Evolutionary conservation across 2,329 filamentous ascomycete species (phyloP).

Genomic region (Teratosphaeria pseudoeucalypti): DNA sequence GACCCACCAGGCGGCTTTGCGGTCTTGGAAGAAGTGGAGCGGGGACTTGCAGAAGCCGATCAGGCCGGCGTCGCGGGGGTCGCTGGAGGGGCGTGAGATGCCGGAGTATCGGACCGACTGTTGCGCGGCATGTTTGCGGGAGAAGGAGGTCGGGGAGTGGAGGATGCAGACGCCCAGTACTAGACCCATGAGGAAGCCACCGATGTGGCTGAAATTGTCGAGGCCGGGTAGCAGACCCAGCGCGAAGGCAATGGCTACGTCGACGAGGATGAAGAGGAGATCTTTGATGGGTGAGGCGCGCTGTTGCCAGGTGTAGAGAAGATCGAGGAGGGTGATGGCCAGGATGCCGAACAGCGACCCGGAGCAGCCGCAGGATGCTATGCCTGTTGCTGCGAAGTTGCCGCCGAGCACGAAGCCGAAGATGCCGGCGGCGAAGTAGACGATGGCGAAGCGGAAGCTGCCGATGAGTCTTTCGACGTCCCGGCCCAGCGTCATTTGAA

Average conservation of each 20-base stretch:
- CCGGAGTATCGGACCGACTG: constrained; percentile 11
- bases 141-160: constrained; percentile 65
- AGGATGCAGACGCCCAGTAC: constrained; percentile 77
- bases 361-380: constrained; percentile 76
- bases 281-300: constrained; percentile 69
- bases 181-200: constrained; percentile 86
- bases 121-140: constrained; percentile 9
- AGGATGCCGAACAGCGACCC: constrained; percentile 87
- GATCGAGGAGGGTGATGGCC: constrained; percentile 75
- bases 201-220: constrained; percentile 96
- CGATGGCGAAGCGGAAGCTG: constrained; percentile 73
- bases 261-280: constrained; percentile 74
- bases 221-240: constrained; percentile 83
- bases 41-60: constrained; percentile 39
- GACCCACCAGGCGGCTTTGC: constrained; percentile 90
- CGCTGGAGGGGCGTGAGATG: constrained; percentile 4
- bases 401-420: constrained; percentile 93
- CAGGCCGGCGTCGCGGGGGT: constrained; percentile 19
- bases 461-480: constrained; percentile 93
- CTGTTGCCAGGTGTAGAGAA: constrained; percentile 85
- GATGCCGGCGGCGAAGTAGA: constrained; percentile 85
- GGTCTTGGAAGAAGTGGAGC: constrained; percentile 74
- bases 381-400: constrained; percentile 75
- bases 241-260: constrained; percentile 82
- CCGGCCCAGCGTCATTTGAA: constrained; percentile 78